Evolutionary conservation across 306 rosid species (phyloP).

Genomic region (Vigna trinervia): DNA sequence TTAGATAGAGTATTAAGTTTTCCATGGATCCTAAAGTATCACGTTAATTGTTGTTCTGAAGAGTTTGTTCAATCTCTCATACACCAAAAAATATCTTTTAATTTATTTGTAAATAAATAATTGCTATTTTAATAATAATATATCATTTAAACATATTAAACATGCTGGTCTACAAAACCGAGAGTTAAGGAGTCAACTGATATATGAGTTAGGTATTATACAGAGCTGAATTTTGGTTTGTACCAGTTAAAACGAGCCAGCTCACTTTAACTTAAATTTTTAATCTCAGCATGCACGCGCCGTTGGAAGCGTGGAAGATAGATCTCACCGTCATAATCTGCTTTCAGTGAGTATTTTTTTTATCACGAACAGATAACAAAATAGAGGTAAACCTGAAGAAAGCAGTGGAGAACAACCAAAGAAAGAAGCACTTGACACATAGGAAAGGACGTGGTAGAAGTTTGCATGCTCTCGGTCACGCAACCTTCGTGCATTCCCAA

Average conservation of each 20-base stretch:
- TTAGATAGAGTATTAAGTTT: no score
- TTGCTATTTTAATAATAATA: no score
- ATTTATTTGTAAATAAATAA: no score
- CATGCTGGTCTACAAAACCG: neutral
- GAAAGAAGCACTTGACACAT: neutral
- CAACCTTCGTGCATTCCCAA: conserved; percentile 39
- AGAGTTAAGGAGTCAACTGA: neutral
- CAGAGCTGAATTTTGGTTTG: neutral
- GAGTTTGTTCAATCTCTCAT: no score
- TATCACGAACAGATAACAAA: neutral
- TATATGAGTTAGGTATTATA: neutral
- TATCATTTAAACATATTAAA: no score
- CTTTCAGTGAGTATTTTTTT: conserved; percentile 21
- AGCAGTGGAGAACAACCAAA: neutral
- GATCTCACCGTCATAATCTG: conserved; percentile 15
- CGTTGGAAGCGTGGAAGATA: conserved; percentile 3
- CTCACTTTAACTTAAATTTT: neutral
- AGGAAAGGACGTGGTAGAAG: conserved; percentile 43
- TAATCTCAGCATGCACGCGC: conserved; percentile 18
- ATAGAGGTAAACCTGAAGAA: neutral
- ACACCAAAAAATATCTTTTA: no score
- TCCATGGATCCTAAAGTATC: no score
- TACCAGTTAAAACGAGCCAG: neutral
- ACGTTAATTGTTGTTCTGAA: no score
- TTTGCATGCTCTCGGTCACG: conserved; percentile 54